Evolutionary conservation across 2,329 filamentous ascomycete genomes (phyloP), one percentile per base, ranked within the genome.

Genomic region (Alternaria triticina): DNA sequence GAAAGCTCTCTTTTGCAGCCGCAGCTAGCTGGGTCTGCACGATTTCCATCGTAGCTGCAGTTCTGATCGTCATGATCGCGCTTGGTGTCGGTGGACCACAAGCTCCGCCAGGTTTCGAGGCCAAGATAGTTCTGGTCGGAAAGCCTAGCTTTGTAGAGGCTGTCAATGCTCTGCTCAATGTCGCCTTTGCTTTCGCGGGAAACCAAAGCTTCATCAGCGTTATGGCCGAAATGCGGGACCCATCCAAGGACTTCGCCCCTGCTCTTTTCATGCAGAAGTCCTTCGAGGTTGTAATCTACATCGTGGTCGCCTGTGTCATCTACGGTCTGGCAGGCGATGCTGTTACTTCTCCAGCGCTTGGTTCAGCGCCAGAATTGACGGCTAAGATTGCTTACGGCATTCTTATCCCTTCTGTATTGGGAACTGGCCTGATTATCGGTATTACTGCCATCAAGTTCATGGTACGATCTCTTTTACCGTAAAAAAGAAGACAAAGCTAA

Each of bases 351-450:
- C 90, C 90, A 0, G 90, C 90, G 0, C 83, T 93, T 2, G 87
- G 89, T 4, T 90, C 89, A 0, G 86, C 89, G 6, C 83, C 85
- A 4, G 74, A 73, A 3, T 73, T 85, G 0, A 81, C 91, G 30
- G 83, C 86, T 20, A 91, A 91, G 74, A 82, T 90, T 15, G 90
- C 90, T 12, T 92, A 88, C 79, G 89, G 88, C 20, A 82, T 91
- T 59, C 89, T 90, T 1, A 83, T 89, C 5, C 89, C 89, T 20
- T 91, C 91, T 2, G 91, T 92, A 58, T 82, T 92, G 45, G 88
- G 92, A 52, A 89, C 90, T 0, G 90, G 89, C 54, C 89, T 91
- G 5, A 90, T 92, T 61, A 89, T 91, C 72, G 89, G 86, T 13
- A 87, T 90, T 67, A 87, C 91, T 2, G 88, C 88, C 2, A 84